Conservation (phyloP, 495 filamentous ascomycete genomes). For the Penicillium verhagenii region DNA sequence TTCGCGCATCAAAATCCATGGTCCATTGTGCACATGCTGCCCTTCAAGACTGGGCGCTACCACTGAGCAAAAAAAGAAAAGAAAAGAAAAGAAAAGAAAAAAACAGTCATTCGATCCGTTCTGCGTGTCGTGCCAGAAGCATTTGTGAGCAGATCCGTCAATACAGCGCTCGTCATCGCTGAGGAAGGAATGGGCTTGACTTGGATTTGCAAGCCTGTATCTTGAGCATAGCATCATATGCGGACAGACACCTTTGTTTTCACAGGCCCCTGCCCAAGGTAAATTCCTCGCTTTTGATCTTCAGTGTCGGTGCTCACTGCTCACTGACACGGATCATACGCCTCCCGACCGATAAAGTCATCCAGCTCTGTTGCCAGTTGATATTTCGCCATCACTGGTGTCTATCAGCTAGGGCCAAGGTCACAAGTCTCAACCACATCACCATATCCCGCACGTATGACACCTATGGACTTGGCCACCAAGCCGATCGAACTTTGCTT, state of each 20-base stretch:
- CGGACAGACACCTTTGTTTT: not conserved
- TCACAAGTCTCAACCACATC: constrained; percentile 4
- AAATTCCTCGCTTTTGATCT: not conserved
- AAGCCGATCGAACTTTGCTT: not conserved
- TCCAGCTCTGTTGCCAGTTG: constrained; percentile 2
- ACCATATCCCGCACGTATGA: not conserved
- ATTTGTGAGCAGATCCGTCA: too few species aligned
- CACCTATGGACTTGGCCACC: constrained; percentile 3
- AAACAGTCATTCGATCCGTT: too few species aligned
- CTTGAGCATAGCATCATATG: not conserved
- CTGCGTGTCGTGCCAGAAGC: too few species aligned
- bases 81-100: too few species aligned
- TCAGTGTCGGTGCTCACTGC: not conserved
- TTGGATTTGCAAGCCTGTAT: not conserved
- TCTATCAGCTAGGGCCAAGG: constrained; percentile 1
- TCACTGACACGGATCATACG: not conserved
- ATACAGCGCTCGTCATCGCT: too few species aligned
- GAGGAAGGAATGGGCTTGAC: not conserved
- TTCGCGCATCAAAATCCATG: too few species aligned
- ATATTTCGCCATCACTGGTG: not conserved
- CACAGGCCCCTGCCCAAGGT: not conserved
- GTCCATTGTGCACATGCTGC: too few species aligned
- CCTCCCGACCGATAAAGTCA: not conserved
- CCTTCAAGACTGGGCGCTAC: too few species aligned
- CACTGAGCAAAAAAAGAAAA: too few species aligned